Evolutionary conservation across 2,329 filamentous ascomycete species (phyloP), one percentile per base, ranked within the genome.

Genomic region (Sporothrix protearum): DNA sequence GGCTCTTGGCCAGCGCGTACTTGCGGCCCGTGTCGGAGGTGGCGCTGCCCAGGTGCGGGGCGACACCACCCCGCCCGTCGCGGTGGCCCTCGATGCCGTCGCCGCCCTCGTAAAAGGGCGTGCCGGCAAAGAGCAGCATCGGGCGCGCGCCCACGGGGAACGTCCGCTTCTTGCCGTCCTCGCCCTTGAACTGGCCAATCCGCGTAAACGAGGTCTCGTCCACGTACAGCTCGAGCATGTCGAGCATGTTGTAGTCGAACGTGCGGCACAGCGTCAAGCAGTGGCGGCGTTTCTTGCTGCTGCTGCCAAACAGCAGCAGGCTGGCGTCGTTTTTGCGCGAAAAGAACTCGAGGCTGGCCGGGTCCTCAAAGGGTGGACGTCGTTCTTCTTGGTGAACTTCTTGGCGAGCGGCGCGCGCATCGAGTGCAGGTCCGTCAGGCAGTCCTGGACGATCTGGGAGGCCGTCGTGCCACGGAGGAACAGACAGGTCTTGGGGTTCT

Each of bases 371-470:
- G 1, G 96, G 81, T 96, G 94, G 45, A 77, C 71, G 30, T 89
- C 86, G 82, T 99, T 99, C 85, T 98, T 98, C 87, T 98, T 99
- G 82, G 89, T 92, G 84, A 99, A 97, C 76, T 94, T 94, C 81
- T 96, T 91, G 75, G 91, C 90, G 73, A 95, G 86, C 2, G 94
- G 94, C 78, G 92, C 90, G 77, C 95, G 94, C 78, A 99, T 85
- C 66, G 92, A 88, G 81, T 93, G 88, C 71, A 99, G 87, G 77
- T 97, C 96, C 76, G 89, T 91, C 74, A 97, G 85, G 72, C 93
- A 92, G 76, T 95, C 91, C 82, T 96, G 90, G 71, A 94, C 85
- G 66, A 96, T 84, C 77, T 95, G 90, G 61, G 92, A 95, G 80
- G 92, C 95, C 80, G 89, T 91, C 68, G 92, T 93, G 77, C 94